These are phyloP conservation scores for Globisporangium cystogenes DNA, from an alignment of 352 stramenopile species.

Conservation along the genomic window DNA sequence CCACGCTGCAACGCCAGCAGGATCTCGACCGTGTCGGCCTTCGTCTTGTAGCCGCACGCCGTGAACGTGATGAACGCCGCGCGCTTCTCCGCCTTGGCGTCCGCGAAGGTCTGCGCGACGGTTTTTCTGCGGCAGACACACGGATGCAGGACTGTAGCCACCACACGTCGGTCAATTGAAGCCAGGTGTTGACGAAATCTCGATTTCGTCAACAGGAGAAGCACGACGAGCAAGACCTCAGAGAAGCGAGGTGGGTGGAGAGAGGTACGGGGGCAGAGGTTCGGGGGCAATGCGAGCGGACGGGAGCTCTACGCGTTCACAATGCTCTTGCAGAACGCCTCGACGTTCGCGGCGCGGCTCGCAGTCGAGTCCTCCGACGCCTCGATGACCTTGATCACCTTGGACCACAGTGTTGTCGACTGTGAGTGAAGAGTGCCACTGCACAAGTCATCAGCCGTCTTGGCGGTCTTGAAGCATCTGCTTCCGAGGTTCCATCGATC, in stretches of 20 bases:
- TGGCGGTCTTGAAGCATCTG: too few relatives aligned
- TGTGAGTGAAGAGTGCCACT: too few relatives aligned
- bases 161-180: too few relatives aligned
- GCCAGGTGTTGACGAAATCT: too few relatives aligned
- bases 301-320: slow-evolving; percentile 32
- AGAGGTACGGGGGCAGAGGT: too few relatives aligned
- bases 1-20: slow-evolving; percentile 95
- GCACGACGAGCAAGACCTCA: too few relatives aligned
- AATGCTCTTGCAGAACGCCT: slow-evolving; percentile 77
- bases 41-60: slow-evolving; percentile 93
- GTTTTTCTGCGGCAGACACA: slow-evolving; percentile 55
- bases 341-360: slow-evolving; percentile 59
- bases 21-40: slow-evolving; percentile 94
- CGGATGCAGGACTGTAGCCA: too few relatives aligned
- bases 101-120: slow-evolving; percentile 57
- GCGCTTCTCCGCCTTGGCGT: slow-evolving; percentile 58
- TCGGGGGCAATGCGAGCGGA: too few relatives aligned
- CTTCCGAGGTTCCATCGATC: not conserved
- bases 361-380: slow-evolving; percentile 53
- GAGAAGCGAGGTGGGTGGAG: too few relatives aligned
- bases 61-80: slow-evolving; percentile 97
- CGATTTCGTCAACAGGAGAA: too few relatives aligned
- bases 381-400: slow-evolving; percentile 85
- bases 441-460: too few relatives aligned
- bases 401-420: too few relatives aligned